These are phyloP conservation scores for Malus hybrid DNA, from an alignment of 331 rosid species.

Conservation along the genomic window DNA sequence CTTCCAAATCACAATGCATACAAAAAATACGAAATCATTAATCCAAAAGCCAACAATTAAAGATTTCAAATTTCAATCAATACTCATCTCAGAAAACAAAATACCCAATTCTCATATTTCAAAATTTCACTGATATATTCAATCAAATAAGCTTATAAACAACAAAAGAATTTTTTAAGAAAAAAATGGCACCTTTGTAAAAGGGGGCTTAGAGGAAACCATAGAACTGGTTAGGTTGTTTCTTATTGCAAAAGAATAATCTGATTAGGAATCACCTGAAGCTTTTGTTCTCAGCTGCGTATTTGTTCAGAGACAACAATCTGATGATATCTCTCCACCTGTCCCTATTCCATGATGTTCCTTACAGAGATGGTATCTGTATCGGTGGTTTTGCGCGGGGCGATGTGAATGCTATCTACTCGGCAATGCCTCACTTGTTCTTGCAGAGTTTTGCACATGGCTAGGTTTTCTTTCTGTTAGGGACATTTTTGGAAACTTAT, in stretches of 20 bases:
- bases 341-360: no score
- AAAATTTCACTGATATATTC: neutral
- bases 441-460: no score
- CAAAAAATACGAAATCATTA: neutral
- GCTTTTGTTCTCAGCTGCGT: neutral
- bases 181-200: neutral
- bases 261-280: neutral
- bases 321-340: no score
- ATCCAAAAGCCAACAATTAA: neutral
- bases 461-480: no score
- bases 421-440: no score
- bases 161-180: neutral
- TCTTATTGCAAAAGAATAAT: neutral
- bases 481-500: no score
- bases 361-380: no score
- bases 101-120: neutral
- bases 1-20: no score
- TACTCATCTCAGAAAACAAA: constrained; percentile 3
- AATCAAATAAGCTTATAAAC: neutral
- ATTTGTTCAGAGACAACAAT: no score
- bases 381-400: no score
- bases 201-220: constrained; percentile 9
- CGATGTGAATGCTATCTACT: no score
- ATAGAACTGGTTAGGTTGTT: neutral
- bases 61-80: constrained; percentile 11